Evolutionary conservation across 164 flowering plant genomes (phyloP).

Genomic region (Dillenia suffruticosa): DNA sequence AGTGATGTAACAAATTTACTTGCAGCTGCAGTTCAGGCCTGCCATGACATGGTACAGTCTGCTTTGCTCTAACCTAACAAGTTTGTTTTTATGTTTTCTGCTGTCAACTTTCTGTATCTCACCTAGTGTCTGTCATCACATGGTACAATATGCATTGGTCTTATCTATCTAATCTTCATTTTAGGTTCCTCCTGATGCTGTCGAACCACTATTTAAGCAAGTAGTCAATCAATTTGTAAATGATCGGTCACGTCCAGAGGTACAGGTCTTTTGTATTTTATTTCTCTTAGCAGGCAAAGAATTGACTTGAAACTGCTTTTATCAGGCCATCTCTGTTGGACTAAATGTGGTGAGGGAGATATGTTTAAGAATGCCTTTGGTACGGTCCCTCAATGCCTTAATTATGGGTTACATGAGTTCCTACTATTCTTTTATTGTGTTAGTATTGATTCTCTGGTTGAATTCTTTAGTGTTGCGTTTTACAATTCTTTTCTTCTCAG

Average conservation of each 20-base stretch:
- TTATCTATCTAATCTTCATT: conserved; percentile 9
- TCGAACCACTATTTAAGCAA: conserved; percentile 83
- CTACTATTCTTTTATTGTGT: neutral
- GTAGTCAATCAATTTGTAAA: conserved; percentile 91
- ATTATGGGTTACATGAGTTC: neutral
- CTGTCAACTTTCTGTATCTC: no score
- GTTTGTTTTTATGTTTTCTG: no score
- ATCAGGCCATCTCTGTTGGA: conserved; percentile 87
- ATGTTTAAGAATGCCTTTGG: conserved; percentile 91
- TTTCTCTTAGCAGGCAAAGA: neutral
- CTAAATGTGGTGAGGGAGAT: conserved; percentile 84
- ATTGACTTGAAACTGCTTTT: conserved; percentile 14
- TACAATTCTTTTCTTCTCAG: neutral
- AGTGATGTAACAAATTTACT: conserved; percentile 80
- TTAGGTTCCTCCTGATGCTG: conserved; percentile 96
- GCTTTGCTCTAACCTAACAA: neutral
- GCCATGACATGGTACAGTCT: conserved; percentile 83
- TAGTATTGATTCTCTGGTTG: neutral
- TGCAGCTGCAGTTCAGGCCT: conserved; percentile 95
- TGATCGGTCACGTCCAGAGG: conserved; percentile 91
- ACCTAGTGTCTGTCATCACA: no score
- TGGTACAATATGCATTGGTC: neutral
- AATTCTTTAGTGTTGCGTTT: neutral
- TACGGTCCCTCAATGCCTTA: conserved; percentile 19
- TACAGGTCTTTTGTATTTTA: conserved; percentile 12